A percentile compares a stretch with the other conserved stretches of the same genome.
Conservation (phyloP, 2,329 filamentous ascomycete genomes). For the Emergomyces orientalis region DNA sequence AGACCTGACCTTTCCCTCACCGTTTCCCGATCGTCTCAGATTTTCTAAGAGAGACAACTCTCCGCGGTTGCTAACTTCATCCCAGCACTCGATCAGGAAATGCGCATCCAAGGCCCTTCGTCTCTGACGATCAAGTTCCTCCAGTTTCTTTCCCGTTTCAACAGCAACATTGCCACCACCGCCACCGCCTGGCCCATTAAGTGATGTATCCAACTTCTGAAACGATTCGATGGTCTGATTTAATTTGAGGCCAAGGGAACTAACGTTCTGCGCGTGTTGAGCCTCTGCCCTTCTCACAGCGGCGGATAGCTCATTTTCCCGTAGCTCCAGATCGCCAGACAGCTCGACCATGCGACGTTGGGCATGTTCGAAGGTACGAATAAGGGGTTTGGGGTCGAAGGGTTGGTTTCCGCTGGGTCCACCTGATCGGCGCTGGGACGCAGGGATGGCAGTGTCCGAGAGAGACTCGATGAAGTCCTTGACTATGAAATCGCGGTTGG, state of each 20-base stretch:
- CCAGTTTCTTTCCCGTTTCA: constrained; percentile 84
- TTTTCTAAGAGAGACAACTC: constrained; percentile 81
- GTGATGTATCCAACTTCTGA: constrained; percentile 73
- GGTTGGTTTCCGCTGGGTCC: constrained; percentile 33
- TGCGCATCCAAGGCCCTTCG: constrained; percentile 84
- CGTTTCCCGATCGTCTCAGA: constrained; percentile 71
- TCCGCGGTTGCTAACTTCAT: constrained; percentile 84
- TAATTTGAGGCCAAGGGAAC: constrained; percentile 76
- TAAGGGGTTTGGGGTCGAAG: constrained; percentile 95
- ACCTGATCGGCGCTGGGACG: constrained; percentile 64
- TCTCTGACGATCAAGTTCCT: constrained; percentile 88
- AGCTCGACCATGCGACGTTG: constrained; percentile 43
- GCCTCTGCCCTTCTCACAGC: constrained; percentile 84
- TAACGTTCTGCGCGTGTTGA: constrained; percentile 84
- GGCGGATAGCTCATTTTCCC: constrained; percentile 82
- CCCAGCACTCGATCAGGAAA: constrained; percentile 94
- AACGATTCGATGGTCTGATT: constrained; percentile 89
- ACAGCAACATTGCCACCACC: constrained; percentile 78
- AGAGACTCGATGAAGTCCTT: constrained; percentile 94
- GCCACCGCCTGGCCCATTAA: constrained; percentile 45
- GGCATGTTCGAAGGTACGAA: constrained; percentile 80
- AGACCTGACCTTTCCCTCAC: constrained; percentile 87
- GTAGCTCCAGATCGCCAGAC: constrained; percentile 72
- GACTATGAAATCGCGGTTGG: constrained; percentile 88
- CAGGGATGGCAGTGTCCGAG: constrained; percentile 71